Base-by-base conservation (phyloP, 371 early-diverging fungal genomes). In the Mucor lusitanicus region DNA sequence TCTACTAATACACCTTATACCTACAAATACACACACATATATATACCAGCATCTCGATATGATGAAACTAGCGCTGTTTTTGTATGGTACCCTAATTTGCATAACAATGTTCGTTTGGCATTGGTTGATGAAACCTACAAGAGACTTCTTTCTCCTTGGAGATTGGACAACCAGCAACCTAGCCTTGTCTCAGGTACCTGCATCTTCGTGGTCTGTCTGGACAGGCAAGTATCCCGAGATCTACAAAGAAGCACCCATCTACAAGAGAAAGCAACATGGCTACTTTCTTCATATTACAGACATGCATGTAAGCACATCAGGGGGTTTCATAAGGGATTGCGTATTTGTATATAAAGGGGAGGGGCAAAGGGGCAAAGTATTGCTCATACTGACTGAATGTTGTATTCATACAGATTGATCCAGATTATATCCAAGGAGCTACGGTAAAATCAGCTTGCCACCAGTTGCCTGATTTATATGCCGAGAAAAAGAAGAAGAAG, bases 241-340 rank as follows among this genome's bases (percentile, higher is more conserved):
- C 9, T 65, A 37, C 37, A 59, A 57, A 40, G 35, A 40, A 19
- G 37, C 27, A 17, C 48, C 44, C 13, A 39, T 37, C 54, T 59
- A 59, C 46, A n/a, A 58, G 32, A 58, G 57, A 30, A 66, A 69
- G 17, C 63, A 58, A 23, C 59, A 75, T 60, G 88, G 88, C 0
- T 80, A 80, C 42, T 93, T 90, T 67, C 71, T 92, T 39, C 92
- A 92, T 64, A 91, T 93, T 19, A 93, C 91, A 2, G 92, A 93
- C 67, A 78, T 93, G 63, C 92, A 93, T 72, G 82, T 88, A 75
- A 80, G 59, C 39, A 25, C 7, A 59, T 58, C 27, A 53, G 53
- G 40, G 30, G 37, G 25, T 60, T 54, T 17, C 9, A 60, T 15
- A 53, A 25, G 53, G 53, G 13, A 53, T 53, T 53, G 37, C 40